phyloP scores from a whole-genome alignment of 495 filamentous ascomycete genomes.

The Talaromyces liani region DNA sequence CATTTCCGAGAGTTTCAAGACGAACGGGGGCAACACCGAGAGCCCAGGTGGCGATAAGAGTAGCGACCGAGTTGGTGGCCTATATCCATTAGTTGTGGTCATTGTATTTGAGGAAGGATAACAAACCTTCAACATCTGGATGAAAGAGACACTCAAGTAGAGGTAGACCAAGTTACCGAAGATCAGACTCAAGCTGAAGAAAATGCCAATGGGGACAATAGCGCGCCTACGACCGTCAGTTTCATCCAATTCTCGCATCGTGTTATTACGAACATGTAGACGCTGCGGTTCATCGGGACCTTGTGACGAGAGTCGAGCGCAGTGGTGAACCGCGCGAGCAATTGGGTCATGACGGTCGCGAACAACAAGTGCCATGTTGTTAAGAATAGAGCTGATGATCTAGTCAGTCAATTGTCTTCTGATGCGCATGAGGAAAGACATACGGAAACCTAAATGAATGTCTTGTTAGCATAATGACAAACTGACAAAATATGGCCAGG shows the following conservation, averaged over 20 bases:
- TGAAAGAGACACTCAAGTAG: slow-evolving; percentile 83
- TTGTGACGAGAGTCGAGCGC: slow-evolving; percentile 78
- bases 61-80: slow-evolving; percentile 84
- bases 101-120: background rate
- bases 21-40: slow-evolving; percentile 64
- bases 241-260: no score
- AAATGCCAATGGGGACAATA: slow-evolving; percentile 81
- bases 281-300: slow-evolving; percentile 76
- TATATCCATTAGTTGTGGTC: slow-evolving; percentile 17
- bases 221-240: slow-evolving; percentile 40
- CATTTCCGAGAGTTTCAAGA: slow-evolving; percentile 68
- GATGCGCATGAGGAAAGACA: slow-evolving; percentile 3
- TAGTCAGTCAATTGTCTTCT: background rate
- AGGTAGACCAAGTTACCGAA: slow-evolving; percentile 86
- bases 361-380: slow-evolving; percentile 85
- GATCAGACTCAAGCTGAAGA: slow-evolving; percentile 86
- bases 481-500: background rate
- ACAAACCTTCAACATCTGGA: slow-evolving; percentile 86
- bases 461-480: background rate
- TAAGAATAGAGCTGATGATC: slow-evolving; percentile 51
- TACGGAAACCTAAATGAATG: slow-evolving; percentile 30
- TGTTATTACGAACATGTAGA: slow-evolving; percentile 67
- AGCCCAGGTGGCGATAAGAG: slow-evolving; percentile 71
- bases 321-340: slow-evolving; percentile 71
- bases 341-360: slow-evolving; percentile 77